Conservation (phyloP, 31 red algal genomes). For the Bonnemaisonia californica region DNA sequence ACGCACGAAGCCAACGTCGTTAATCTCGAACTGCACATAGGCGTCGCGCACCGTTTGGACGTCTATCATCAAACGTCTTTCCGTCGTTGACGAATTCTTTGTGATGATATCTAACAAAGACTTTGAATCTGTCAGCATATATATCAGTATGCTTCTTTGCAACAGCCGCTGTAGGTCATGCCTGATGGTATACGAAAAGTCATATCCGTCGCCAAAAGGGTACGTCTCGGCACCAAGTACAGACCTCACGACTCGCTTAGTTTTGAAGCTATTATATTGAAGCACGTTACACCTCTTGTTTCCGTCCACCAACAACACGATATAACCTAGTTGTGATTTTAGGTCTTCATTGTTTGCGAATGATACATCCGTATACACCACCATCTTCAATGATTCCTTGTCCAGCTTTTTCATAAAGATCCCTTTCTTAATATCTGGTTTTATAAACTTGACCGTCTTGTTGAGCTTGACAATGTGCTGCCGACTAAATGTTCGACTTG, state of each 20-base stretch:
- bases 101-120: too few relatives aligned
- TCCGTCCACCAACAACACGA: constrained; percentile 23
- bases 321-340: constrained; percentile 39
- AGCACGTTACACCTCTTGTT: background rate
- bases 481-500: background rate
- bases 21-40: too few relatives aligned
- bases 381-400: background rate
- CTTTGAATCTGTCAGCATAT: too few relatives aligned
- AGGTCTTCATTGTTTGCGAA: constrained; percentile 22
- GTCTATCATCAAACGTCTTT: too few relatives aligned
- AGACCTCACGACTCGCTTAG: constrained; percentile 2
- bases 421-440: background rate
- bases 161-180: too few relatives aligned
- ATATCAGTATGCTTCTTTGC: too few relatives aligned
- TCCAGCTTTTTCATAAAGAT: constrained; percentile 12
- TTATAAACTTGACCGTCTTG: background rate
- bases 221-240: constrained; percentile 41
- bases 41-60: too few relatives aligned
- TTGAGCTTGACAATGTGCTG: background rate
- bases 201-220: constrained; percentile 27
- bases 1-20: too few relatives aligned
- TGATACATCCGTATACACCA: constrained; percentile 31
- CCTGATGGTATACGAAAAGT: too few relatives aligned
- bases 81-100: too few relatives aligned
- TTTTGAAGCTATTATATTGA: background rate